These are phyloP conservation scores for Isatis tinctoria DNA, from an alignment of 345 rosid genomes.

Conservation along the genomic window DNA sequence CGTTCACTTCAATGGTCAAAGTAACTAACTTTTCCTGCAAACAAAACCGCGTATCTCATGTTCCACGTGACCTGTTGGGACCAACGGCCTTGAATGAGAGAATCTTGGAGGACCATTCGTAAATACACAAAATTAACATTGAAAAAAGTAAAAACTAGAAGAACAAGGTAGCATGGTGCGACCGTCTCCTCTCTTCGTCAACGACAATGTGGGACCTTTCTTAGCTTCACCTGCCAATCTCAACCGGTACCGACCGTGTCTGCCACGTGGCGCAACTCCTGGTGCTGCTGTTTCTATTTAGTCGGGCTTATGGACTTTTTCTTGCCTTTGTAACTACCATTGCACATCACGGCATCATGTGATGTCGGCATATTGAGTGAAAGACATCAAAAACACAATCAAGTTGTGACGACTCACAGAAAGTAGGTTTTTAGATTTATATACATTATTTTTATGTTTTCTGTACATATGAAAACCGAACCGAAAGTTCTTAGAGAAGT, in stretches of 20 bases:
- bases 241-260: conserved; percentile 9
- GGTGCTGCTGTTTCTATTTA: not conserved
- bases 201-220: conserved; percentile 28
- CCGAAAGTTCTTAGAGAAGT: conserved; percentile 13
- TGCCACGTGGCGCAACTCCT: conserved; percentile 20
- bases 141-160: not conserved
- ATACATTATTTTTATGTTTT: conserved; percentile 20
- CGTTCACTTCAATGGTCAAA: not conserved
- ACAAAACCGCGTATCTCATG: conserved; percentile 1
- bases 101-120: conserved; percentile 12
- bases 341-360: conserved; percentile 11
- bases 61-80: conserved; percentile 23
- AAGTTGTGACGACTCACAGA: not conserved
- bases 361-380: not conserved
- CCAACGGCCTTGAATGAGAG: conserved; percentile 6
- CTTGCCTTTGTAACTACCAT: not conserved
- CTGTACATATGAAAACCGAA: conserved; percentile 22
- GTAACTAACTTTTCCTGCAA: not conserved
- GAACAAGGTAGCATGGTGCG: conserved; percentile 29
- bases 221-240: not conserved
- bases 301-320: not conserved
- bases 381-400: not conserved
- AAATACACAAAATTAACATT: not conserved
- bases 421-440: conserved; percentile 8
- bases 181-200: conserved; percentile 24